Percentiles rank a stretch among this genome's conserved stretches.
These are phyloP conservation scores for Sarcodon aspratus DNA, from an alignment of 768 basidiomycete species.

Conservation along the genomic window DNA sequence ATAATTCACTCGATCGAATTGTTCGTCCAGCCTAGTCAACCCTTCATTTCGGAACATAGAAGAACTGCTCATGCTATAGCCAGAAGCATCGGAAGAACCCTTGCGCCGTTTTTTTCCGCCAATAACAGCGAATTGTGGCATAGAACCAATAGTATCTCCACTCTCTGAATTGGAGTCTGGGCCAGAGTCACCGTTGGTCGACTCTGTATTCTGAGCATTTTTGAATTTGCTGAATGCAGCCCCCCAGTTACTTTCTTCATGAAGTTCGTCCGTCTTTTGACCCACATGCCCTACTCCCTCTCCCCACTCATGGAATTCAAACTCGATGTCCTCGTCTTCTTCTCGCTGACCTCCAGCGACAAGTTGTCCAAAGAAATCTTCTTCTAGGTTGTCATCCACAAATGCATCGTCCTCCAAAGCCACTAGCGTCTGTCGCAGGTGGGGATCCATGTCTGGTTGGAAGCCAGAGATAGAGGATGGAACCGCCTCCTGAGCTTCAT, in stretches of 20 bases:
- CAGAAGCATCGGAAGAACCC: constrained; percentile 76
- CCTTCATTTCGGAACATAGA: constrained; percentile 92
- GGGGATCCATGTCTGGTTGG: constrained; percentile 94
- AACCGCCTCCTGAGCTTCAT: constrained; percentile 67
- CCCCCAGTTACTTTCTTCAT: constrained; percentile 45
- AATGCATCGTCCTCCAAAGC: constrained; percentile 96
- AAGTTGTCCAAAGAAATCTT: constrained; percentile 68
- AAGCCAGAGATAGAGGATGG: constrained; percentile 81
- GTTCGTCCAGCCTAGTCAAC: constrained; percentile 79
- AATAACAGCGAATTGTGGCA: constrained; percentile 69
- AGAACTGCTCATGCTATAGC: constrained; percentile 95
- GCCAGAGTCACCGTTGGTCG: constrained; percentile 23
- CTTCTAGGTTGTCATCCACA: constrained; percentile 64
- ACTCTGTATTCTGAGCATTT: constrained; percentile 24
- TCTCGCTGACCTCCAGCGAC: constrained; percentile 61
- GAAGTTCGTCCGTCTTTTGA: constrained; percentile 10
- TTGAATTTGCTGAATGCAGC: constrained; percentile 77
- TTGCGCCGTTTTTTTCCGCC: constrained; percentile 67
- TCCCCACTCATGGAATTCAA: constrained; percentile 54
- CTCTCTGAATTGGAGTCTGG: constrained; percentile 51
- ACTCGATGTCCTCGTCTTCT: constrained; percentile 48
- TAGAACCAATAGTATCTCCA: constrained; percentile 69
- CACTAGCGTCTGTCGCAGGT: constrained; percentile 84
- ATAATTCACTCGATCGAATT: constrained; percentile 75
- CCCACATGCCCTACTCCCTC: constrained; percentile 20